Conservation (phyloP, 1,284 basidiomycete species). For the Amylostereum chailletii region DNA sequence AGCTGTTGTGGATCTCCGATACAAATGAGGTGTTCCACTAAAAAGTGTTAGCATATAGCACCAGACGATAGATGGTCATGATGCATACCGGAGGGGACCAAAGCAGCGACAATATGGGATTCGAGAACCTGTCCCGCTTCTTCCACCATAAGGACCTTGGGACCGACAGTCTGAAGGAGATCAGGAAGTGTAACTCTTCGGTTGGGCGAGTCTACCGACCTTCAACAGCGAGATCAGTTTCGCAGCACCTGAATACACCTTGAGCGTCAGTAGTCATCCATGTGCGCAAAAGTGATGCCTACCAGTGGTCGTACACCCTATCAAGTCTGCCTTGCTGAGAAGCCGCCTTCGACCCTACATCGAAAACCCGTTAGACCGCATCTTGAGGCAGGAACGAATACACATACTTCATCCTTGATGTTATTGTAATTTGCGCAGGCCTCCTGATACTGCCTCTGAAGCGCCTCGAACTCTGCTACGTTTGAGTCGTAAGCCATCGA, state of each 20-base stretch:
- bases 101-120: conserved; percentile 54
- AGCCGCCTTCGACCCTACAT: conserved; percentile 32
- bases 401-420: conserved; percentile 15
- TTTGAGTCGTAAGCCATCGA: conserved; percentile 12
- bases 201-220: conserved; percentile 22
- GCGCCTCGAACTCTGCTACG: conserved; percentile 10
- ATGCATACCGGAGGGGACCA: conserved; percentile 39
- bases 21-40: conserved; percentile 51
- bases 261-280: not conserved
- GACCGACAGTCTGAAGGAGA: conserved; percentile 22
- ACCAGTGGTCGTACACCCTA: conserved; percentile 69
- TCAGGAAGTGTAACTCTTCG: not conserved
- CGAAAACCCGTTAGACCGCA: not conserved
- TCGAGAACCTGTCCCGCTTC: conserved; percentile 77
- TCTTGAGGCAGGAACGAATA: not conserved
- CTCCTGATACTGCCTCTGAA: conserved; percentile 10
- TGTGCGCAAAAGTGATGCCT: conserved; percentile 2
- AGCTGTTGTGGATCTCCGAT: conserved; percentile 70
- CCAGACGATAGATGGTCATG: conserved; percentile 7
- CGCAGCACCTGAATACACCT: conserved; percentile 42
- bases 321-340: conserved; percentile 44
- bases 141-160: conserved; percentile 22
- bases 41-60: conserved; percentile 1
- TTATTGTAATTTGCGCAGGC: conserved; percentile 14
- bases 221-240: conserved; percentile 49